phyloP scores from a whole-genome alignment of 768 basidiomycete genomes.

The Vararia minispora region DNA sequence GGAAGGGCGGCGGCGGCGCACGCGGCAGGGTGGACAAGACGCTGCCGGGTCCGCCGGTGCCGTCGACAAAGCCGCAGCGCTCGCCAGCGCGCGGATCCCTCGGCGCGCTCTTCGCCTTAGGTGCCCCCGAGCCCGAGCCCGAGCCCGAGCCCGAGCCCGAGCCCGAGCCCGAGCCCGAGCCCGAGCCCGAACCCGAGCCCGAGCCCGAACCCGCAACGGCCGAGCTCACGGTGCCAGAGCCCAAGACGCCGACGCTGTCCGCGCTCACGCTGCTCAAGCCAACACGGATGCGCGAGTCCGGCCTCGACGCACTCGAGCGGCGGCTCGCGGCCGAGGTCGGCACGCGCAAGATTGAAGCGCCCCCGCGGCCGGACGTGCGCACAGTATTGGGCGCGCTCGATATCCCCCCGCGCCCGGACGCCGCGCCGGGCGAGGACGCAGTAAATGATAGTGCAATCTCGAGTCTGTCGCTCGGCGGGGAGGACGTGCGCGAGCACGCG shows the following conservation, averaged over 20 bases:
- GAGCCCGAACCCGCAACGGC: background rate
- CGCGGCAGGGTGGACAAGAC: constrained; percentile 36
- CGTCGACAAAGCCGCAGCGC: constrained; percentile 26
- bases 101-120: constrained; percentile 19
- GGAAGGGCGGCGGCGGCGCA: background rate
- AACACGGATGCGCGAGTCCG: constrained; percentile 29
- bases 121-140: constrained; percentile 10
- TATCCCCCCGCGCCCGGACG: constrained; percentile 18
- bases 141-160: no score
- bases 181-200: no score
- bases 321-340: constrained; percentile 63
- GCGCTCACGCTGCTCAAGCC: constrained; percentile 21
- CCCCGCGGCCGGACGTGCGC: constrained; percentile 25
- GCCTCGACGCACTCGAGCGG: constrained; percentile 64
- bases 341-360: constrained; percentile 34
- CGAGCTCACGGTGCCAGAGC: background rate
- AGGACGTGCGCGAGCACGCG: constrained; percentile 14
- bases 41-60: constrained; percentile 46
- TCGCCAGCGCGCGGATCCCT: constrained; percentile 24
- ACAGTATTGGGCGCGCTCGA: constrained; percentile 22
- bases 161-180: no score
- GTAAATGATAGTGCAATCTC: constrained; percentile 38
- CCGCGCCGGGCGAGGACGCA: background rate
- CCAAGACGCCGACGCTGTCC: constrained; percentile 20
- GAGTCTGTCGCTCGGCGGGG: constrained; percentile 29